Evolutionary conservation across 805 yeast species (phyloP).

Genomic region (Candida ovalis): DNA sequence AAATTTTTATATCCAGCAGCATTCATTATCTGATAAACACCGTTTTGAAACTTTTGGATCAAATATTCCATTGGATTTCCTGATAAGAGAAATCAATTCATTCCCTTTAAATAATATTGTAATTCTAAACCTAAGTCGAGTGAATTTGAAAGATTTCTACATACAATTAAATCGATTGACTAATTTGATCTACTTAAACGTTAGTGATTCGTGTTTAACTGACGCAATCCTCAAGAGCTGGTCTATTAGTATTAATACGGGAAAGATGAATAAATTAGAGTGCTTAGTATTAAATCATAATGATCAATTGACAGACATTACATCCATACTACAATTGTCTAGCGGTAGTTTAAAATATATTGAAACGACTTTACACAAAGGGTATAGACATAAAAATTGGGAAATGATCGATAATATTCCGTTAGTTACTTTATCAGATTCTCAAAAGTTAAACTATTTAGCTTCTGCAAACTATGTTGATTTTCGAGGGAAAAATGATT

Average conservation of each 20-base stretch:
- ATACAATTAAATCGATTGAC: conserved; percentile 7
- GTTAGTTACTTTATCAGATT: conserved; percentile 8
- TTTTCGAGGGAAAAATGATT: neutral
- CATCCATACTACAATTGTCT: conserved; percentile 2
- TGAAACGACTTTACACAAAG: conserved; percentile 5
- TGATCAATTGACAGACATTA: conserved; percentile 3
- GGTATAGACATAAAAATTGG: conserved; percentile 3
- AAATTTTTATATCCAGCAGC: conserved; percentile 10
- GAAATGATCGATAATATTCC: neutral
- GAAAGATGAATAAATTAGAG: conserved; percentile 20
- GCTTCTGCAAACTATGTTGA: conserved; percentile 2
- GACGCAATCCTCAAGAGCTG: conserved; percentile 22
- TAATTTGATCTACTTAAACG: conserved; percentile 20
- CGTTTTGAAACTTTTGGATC: conserved; percentile 33
- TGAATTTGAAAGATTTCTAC: conserved; percentile 7
- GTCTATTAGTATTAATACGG: conserved; percentile 23
- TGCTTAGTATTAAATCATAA: conserved; percentile 17
- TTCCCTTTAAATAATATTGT: conserved; percentile 11
- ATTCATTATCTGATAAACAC: conserved; percentile 23
- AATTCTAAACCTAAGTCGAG: conserved; percentile 16
- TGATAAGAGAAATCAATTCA: conserved; percentile 12
- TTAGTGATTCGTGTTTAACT: conserved; percentile 15
- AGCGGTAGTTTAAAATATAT: conserved; percentile 11
- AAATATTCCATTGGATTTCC: conserved; percentile 18
- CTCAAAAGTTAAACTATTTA: conserved; percentile 13